phyloP scores from a whole-genome alignment of 2,329 filamentous ascomycete genomes.

The Aureobasidium namibiae region DNA sequence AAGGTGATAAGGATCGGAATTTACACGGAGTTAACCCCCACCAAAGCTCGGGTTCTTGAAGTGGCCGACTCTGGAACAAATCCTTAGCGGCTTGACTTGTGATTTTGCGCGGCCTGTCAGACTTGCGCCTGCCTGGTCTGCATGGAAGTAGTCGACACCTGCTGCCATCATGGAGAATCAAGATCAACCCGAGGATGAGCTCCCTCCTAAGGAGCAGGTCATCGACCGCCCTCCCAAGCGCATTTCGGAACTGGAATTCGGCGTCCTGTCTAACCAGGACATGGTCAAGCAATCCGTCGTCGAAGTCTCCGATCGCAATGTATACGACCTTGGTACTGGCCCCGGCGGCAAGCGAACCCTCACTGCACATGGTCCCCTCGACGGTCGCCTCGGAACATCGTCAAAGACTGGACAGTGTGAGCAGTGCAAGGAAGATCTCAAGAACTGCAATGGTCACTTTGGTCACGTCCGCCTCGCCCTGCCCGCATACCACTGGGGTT shows the following conservation, averaged over 20 bases:
- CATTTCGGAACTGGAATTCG: slow-evolving; percentile 89
- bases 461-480: slow-evolving; percentile 85
- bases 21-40: neutral
- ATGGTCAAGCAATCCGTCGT: slow-evolving; percentile 93
- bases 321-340: slow-evolving; percentile 70
- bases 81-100: neutral
- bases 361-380: slow-evolving; percentile 76
- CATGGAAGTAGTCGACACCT: slow-evolving; percentile 6
- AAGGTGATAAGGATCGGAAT: neutral
- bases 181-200: slow-evolving; percentile 2
- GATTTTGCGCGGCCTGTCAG: slow-evolving; percentile 1
- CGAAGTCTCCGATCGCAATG: slow-evolving; percentile 85
- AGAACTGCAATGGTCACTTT: slow-evolving; percentile 90
- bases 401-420: slow-evolving; percentile 71
- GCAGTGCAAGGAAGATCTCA: slow-evolving; percentile 74
- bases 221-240: slow-evolving; percentile 82
- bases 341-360: slow-evolving; percentile 54
- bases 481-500: slow-evolving; percentile 92
- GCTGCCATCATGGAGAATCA: slow-evolving; percentile 5
- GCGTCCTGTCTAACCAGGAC: slow-evolving; percentile 88
- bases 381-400: slow-evolving; percentile 80
- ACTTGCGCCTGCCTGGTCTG: neutral
- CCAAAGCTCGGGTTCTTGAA: neutral
- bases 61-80: neutral
- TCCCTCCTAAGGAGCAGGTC: slow-evolving; percentile 67